These are phyloP conservation scores for Hapsidospora chrysogenum DNA, from an alignment of 495 filamentous ascomycete genomes.

Conservation along the genomic window DNA sequence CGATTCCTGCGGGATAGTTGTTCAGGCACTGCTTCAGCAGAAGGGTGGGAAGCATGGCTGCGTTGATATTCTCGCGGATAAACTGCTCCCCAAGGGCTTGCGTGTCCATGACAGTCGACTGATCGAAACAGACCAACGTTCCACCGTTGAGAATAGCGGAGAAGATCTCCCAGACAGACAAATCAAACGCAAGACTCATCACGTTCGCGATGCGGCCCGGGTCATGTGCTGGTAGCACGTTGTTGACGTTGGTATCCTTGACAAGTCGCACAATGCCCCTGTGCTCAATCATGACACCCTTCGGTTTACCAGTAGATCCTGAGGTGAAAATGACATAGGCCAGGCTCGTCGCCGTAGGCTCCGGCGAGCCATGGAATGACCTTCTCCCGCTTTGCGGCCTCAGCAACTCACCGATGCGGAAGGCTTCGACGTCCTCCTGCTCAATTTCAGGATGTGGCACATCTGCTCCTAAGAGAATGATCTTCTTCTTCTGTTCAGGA, in stretches of 20 bases:
- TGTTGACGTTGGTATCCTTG: conserved; percentile 1
- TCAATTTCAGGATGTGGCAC: neutral
- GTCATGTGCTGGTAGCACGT: too few species aligned
- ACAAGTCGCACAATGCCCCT: conserved; percentile 3
- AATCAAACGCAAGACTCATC: conserved; percentile 5
- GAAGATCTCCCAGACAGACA: conserved; percentile 6
- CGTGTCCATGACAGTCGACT: conserved; percentile 2
- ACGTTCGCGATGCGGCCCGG: too few species aligned
- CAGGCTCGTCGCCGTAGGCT: conserved; percentile 4
- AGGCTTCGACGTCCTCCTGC: conserved; percentile 2
- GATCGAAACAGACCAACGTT: conserved; percentile 4
- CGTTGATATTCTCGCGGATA: neutral
- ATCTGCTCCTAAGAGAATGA: conserved; percentile 2
- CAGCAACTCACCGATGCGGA: conserved; percentile 3
- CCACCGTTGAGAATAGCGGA: conserved; percentile 5
- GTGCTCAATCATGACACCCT: conserved; percentile 4
- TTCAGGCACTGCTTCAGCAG: conserved; percentile 4
- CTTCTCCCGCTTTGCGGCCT: neutral
- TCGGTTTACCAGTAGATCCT: conserved; percentile 1
- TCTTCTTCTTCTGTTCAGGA: neutral
- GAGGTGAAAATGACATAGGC: conserved; percentile 4
- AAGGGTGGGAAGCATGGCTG: conserved; percentile 1
- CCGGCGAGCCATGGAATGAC: too few species aligned
- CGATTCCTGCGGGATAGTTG: conserved; percentile 1
- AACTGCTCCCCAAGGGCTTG: conserved; percentile 1